Conservation (phyloP, 768 basidiomycete species). For the Inosperma sp. region DNA sequence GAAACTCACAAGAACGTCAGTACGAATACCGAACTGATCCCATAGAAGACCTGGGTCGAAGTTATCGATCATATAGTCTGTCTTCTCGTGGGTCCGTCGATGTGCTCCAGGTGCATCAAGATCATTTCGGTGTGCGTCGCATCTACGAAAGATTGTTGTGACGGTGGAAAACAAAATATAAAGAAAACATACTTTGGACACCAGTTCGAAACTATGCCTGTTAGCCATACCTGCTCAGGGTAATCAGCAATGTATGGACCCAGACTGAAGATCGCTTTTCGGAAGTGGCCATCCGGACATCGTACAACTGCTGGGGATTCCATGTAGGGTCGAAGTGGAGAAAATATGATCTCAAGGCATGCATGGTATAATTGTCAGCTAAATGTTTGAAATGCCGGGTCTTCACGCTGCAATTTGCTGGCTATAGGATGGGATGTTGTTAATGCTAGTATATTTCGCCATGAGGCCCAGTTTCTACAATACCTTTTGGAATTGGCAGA, state of each 20-base stretch:
- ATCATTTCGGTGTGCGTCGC: constrained; percentile 18
- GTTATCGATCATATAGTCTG: constrained; percentile 20
- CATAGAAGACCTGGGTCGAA: constrained; percentile 28
- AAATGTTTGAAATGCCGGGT: constrained; percentile 23
- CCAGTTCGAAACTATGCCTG: constrained; percentile 32
- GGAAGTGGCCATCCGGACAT: constrained; percentile 31
- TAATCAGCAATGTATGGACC: constrained; percentile 39
- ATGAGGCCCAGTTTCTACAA: not conserved
- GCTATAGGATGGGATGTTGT: constrained; percentile 7
- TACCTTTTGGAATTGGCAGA: constrained; percentile 35
- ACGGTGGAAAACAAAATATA: no score
- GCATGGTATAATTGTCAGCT: constrained; percentile 26
- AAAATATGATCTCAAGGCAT: constrained; percentile 20
- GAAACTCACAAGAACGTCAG: constrained; percentile 30
- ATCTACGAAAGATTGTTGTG: constrained; percentile 12
- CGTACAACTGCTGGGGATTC: constrained; percentile 16
- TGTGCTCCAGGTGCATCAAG: constrained; percentile 16
- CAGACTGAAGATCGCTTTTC: constrained; percentile 27
- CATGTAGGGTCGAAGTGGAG: constrained; percentile 24
- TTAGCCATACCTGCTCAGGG: constrained; percentile 32
- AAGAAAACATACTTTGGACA: constrained; percentile 28
- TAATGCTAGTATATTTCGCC: not conserved
- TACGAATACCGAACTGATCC: constrained; percentile 31
- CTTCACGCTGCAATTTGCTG: constrained; percentile 14
- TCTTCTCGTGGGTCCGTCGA: constrained; percentile 20